Evolutionary conservation across 495 filamentous ascomycete genomes (phyloP).

Genomic region (Daldinia vernicosa): DNA sequence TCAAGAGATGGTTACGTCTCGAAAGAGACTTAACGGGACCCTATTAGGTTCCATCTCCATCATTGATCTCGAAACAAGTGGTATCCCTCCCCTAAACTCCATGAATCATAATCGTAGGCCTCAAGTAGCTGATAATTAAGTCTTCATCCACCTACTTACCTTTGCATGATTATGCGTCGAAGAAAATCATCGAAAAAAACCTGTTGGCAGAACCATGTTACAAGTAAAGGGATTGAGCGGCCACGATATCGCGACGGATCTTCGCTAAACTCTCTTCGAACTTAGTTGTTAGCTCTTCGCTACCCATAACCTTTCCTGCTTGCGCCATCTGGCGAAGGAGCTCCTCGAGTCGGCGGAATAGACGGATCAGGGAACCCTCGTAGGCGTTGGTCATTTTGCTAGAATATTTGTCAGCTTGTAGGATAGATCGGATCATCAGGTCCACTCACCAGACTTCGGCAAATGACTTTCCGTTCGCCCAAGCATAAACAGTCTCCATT

Average conservation of each 20-base stretch:
- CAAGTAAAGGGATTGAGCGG: constrained; percentile 90
- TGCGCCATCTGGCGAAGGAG: constrained; percentile 97
- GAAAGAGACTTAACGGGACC: constrained; percentile 4
- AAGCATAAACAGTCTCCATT: constrained; percentile 95
- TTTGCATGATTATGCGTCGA: not conserved
- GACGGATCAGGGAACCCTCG: constrained; percentile 92
- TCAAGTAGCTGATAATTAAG: not conserved
- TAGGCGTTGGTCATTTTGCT: constrained; percentile 99
- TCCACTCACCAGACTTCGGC: constrained; percentile 88
- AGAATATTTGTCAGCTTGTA: constrained; percentile 6
- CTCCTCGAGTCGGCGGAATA: constrained; percentile 95
- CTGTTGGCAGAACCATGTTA: constrained; percentile 47
- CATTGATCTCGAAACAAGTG: constrained; percentile 38
- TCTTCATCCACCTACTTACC: constrained; percentile 11
- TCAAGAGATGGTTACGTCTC: constrained; percentile 23
- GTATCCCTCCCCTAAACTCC: constrained; percentile 40
- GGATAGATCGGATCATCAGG: not conserved
- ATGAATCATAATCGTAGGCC: constrained; percentile 1
- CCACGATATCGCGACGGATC: constrained; percentile 90
- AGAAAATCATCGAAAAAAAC: not conserved
- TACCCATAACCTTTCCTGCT: constrained; percentile 96
- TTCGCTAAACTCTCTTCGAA: constrained; percentile 86
- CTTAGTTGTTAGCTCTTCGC: constrained; percentile 85
- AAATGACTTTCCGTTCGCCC: constrained; percentile 92
- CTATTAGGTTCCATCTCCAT: constrained; percentile 25